Conservation (phyloP, 768 basidiomycete genomes). For the Coprinopsis strossmayeri region DNA sequence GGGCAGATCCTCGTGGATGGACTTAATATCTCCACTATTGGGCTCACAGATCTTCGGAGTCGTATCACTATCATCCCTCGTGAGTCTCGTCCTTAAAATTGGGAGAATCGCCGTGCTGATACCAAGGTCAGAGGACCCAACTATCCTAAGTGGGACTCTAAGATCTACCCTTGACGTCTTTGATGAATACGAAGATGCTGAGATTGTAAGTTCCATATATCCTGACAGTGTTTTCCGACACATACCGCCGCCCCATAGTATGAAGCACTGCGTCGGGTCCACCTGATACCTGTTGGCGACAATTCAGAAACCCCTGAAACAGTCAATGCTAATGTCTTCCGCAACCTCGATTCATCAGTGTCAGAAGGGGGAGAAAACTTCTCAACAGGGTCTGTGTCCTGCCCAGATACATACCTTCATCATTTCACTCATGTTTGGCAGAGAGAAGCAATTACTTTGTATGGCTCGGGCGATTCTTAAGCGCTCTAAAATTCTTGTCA, state of each 20-base stretch:
- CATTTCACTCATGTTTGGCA: neutral
- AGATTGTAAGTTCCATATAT: slow-evolving; percentile 53
- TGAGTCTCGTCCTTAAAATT: slow-evolving; percentile 21
- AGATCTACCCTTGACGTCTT: slow-evolving; percentile 83
- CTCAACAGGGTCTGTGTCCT: slow-evolving; percentile 58
- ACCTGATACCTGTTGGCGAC: slow-evolving; percentile 58
- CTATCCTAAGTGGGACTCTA: slow-evolving; percentile 76
- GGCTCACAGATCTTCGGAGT: slow-evolving; percentile 75
- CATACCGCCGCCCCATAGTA: slow-evolving; percentile 37
- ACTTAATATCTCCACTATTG: slow-evolving; percentile 73
- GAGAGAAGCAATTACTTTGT: slow-evolving; percentile 44
- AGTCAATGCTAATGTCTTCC: slow-evolving; percentile 72
- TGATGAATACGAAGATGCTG: slow-evolving; percentile 75
- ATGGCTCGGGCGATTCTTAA: slow-evolving; percentile 86
- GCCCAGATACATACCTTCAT: neutral
- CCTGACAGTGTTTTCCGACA: neutral
- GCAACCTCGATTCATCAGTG: slow-evolving; percentile 64
- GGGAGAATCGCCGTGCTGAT: neutral
- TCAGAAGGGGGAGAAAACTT: slow-evolving; percentile 90
- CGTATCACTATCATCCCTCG: slow-evolving; percentile 55
- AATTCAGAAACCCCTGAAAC: slow-evolving; percentile 37
- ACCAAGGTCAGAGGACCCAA: slow-evolving; percentile 67
- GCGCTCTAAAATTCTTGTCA: slow-evolving; percentile 69
- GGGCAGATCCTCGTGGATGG: slow-evolving; percentile 73
- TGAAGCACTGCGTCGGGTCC: slow-evolving; percentile 78